Conservation (phyloP, 1,284 basidiomycete genomes). For the Sporisorium exsertum region DNA sequence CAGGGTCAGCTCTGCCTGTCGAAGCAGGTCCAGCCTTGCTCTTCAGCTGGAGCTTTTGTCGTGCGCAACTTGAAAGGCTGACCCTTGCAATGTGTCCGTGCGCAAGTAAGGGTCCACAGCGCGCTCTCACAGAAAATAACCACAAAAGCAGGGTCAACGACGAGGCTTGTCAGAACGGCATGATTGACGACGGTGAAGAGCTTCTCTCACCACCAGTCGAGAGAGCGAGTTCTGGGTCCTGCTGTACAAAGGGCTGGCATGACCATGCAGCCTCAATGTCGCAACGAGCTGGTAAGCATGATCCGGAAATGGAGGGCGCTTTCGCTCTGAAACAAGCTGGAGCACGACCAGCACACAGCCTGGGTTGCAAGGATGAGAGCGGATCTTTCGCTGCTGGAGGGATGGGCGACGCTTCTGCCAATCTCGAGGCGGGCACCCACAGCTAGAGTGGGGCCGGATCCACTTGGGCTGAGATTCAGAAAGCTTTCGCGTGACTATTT, state of each 20-base stretch:
- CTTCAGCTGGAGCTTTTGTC: too few relatives aligned
- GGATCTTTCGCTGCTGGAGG: too few relatives aligned
- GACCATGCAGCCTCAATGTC: background rate
- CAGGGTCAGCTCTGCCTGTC: too few relatives aligned
- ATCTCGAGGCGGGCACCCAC: slow-evolving; percentile 4
- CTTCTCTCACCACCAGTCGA: background rate
- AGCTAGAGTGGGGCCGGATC: background rate
- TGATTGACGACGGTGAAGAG: background rate
- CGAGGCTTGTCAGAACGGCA: too few relatives aligned
- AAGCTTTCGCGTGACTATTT: background rate
- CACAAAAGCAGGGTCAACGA: too few relatives aligned
- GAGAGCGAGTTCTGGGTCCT: background rate
- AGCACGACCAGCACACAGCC: background rate
- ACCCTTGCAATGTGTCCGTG: slow-evolving; percentile 6
- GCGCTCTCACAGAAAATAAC: background rate
- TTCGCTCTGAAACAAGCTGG: slow-evolving; percentile 1
- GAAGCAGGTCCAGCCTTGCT: too few relatives aligned
- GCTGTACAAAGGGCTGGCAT: background rate
- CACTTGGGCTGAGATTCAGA: too few relatives aligned
- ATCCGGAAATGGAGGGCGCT: background rate
- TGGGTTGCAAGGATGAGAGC: background rate
- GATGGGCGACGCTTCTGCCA: background rate
- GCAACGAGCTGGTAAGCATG: background rate
- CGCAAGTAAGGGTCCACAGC: slow-evolving; percentile 5
- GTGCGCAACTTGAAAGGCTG: too few relatives aligned